Conservation (phyloP, 148 eudicot genomes). For the Arctostaphylos glauca region DNA sequence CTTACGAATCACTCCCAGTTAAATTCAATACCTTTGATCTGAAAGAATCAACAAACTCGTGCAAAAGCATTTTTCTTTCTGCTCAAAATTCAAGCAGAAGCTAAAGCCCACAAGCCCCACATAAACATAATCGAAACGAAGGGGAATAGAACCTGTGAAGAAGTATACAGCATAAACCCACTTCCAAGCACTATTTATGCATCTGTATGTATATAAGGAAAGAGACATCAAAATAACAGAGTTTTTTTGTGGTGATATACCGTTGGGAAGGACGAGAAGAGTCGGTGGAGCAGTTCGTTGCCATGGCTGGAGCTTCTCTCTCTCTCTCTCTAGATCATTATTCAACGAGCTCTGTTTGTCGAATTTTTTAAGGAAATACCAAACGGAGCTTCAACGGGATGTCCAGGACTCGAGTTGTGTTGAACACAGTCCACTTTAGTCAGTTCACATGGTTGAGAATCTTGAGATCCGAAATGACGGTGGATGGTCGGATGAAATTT, state of each 20-base stretch:
- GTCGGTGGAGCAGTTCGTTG: conserved; percentile 6
- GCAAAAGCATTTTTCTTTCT: not conserved
- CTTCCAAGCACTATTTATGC: not conserved
- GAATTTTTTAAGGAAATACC: not conserved
- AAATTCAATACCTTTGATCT: not conserved
- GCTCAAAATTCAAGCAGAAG: not conserved
- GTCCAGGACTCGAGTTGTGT: no score
- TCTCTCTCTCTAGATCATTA: not conserved
- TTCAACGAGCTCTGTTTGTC: not conserved
- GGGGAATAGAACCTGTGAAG: not conserved
- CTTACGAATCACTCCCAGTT: not conserved
- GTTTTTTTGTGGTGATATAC: conserved; percentile 4
- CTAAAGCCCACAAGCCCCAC: not conserved
- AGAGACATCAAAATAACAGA: not conserved
- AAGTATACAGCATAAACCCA: not conserved
- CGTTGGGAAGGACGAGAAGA: conserved; percentile 20
- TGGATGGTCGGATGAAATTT: no score
- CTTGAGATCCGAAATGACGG: no score
- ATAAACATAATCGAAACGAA: not conserved
- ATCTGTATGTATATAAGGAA: not conserved
- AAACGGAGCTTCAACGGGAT: no score
- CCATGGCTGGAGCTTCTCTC: conserved; percentile 15
- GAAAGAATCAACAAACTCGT: not conserved
- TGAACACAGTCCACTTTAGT: no score
- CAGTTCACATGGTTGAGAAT: no score